Conservation (phyloP, 148 eudicot genomes). For the Silene uniflora region DNA sequence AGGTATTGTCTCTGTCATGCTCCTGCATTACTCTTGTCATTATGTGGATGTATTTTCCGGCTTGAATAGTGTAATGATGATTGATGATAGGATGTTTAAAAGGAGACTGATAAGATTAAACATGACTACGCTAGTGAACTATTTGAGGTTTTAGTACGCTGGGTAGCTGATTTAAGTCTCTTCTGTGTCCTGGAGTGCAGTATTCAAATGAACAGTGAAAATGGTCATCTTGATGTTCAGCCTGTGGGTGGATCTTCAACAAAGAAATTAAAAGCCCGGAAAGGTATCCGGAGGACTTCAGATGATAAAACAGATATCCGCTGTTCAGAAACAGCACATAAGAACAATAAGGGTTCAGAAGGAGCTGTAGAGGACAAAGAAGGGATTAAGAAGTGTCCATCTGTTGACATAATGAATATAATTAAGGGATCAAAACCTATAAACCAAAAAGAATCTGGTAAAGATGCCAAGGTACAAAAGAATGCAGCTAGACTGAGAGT, state of each 20-base stretch:
- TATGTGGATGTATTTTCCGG: constrained; percentile 9
- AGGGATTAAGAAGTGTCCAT: constrained; percentile 28
- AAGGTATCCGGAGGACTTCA: constrained; percentile 22
- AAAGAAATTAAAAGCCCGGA: constrained; percentile 43
- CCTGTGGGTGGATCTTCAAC: constrained; percentile 30
- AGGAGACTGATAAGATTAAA: not conserved
- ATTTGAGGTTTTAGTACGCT: constrained; percentile 6
- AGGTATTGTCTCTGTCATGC: not conserved
- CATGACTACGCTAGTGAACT: not conserved
- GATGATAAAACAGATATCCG: constrained; percentile 33
- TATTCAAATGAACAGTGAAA: constrained; percentile 32
- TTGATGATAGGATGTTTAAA: constrained; percentile 4
- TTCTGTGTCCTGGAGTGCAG: constrained; percentile 20
- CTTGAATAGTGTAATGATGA: not conserved
- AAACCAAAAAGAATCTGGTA: constrained; percentile 29
- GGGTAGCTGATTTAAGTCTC: constrained; percentile 16
- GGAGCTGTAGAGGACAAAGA: constrained; percentile 23
- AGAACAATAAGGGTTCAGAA: constrained; percentile 9
- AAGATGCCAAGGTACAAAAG: constrained; percentile 37
- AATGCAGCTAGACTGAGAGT: constrained; percentile 61
- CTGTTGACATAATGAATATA: constrained; percentile 61
- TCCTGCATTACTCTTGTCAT: not conserved
- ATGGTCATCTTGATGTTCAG: constrained; percentile 34
- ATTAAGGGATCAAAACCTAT: constrained; percentile 52
- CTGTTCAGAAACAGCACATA: constrained; percentile 25